These are phyloP conservation scores for Westerdykella sp. DNA, from an alignment of 2,329 filamentous ascomycete genomes.

Conservation along the genomic window DNA sequence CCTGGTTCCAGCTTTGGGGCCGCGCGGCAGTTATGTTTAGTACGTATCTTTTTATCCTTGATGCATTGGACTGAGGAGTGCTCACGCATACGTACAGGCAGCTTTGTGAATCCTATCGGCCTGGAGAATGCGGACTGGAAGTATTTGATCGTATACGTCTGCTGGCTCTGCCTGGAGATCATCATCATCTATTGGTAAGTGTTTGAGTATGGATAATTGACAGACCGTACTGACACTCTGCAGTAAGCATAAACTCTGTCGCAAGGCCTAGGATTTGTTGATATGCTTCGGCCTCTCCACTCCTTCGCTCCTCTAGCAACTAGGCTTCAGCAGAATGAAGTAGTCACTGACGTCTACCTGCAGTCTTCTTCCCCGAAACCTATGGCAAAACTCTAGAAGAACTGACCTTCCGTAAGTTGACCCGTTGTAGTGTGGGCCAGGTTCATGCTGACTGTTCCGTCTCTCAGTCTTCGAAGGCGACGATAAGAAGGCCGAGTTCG, in stretches of 20 bases:
- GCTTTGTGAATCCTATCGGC: constrained; percentile 57
- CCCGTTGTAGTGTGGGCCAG: not conserved
- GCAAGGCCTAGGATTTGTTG: too few species aligned
- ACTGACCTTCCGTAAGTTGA: constrained; percentile 22
- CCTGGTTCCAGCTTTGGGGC: constrained; percentile 57
- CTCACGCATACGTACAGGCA: constrained; percentile 26
- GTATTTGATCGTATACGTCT: constrained; percentile 57
- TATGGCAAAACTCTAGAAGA: constrained; percentile 31
- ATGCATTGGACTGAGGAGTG: not conserved
- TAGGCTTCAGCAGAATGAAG: too few species aligned
- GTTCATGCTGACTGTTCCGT: not conserved
- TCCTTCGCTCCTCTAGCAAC: too few species aligned
- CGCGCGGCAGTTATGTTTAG: constrained; percentile 55
- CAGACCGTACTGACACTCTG: too few species aligned
- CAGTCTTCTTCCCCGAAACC: constrained; percentile 29
- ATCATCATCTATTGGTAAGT: constrained; percentile 25
- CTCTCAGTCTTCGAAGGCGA: constrained; percentile 25
- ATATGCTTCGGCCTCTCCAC: too few species aligned
- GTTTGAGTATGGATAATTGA: too few species aligned
- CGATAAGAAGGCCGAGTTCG: constrained; percentile 15
- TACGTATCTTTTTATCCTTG: constrained; percentile 4
- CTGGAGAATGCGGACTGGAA: constrained; percentile 56
- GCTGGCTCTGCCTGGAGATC: constrained; percentile 25
- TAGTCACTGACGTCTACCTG: not conserved
- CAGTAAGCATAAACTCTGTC: too few species aligned